Conservation (phyloP, 345 rosid species). For the Geranium rotundifolium region DNA sequence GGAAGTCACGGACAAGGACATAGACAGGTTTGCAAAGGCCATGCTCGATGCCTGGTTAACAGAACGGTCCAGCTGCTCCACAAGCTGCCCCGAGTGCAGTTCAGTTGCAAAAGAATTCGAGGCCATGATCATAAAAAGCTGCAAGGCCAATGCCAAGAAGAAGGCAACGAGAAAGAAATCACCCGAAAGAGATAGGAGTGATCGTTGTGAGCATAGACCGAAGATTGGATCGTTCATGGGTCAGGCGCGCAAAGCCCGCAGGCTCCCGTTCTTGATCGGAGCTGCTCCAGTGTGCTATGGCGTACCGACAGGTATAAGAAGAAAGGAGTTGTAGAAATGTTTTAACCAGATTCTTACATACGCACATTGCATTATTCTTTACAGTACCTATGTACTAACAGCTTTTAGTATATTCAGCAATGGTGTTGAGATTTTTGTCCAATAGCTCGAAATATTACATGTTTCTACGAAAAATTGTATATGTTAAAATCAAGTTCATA, state of each 20-base stretch:
- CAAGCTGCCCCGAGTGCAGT: constrained; percentile 31
- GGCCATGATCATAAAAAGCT: constrained; percentile 28
- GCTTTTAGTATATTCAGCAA: no score
- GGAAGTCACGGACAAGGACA: constrained; percentile 94
- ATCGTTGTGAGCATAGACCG: constrained; percentile 37
- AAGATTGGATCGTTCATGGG: constrained; percentile 70
- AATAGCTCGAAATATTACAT: no score
- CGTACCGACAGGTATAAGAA: constrained; percentile 70
- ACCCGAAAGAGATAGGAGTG: constrained; percentile 14
- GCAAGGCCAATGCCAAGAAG: constrained; percentile 32
- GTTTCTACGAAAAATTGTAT: no score
- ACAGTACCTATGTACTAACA: no score
- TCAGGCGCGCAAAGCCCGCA: constrained; percentile 64
- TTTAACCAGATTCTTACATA: not conserved
- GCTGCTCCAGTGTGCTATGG: constrained; percentile 97
- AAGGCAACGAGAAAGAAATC: constrained; percentile 25
- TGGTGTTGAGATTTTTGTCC: no score
- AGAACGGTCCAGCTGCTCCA: constrained; percentile 38
- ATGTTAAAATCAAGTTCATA: no score
- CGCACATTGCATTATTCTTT: no score
- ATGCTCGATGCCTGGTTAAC: constrained; percentile 67
- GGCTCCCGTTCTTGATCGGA: constrained; percentile 60
- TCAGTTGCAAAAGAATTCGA: constrained; percentile 42
- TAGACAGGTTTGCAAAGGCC: constrained; percentile 77
- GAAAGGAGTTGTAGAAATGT: constrained; percentile 16